These are phyloP conservation scores for Claviceps purpurea DNA, from an alignment of 2,329 filamentous ascomycete species.

Conservation along the genomic window DNA sequence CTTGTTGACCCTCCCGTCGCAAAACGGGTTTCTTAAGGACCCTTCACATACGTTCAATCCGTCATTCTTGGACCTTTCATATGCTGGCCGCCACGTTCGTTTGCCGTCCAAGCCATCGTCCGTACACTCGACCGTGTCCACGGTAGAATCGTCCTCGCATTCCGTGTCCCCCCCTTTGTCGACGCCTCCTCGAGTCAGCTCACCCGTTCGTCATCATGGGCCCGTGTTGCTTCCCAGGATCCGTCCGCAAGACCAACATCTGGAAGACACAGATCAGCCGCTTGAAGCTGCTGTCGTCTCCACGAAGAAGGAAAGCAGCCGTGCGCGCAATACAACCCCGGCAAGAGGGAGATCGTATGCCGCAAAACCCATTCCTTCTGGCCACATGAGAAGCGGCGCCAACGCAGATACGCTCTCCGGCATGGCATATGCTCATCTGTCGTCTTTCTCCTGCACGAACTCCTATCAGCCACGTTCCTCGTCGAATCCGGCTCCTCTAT, in stretches of 20 bases:
- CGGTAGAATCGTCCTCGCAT: slow-evolving; percentile 40
- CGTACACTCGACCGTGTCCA: slow-evolving; percentile 47
- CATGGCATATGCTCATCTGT: slow-evolving; percentile 22
- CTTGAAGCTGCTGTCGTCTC: slow-evolving; percentile 4
- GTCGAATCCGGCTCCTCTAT: slow-evolving; percentile 32
- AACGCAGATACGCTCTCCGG: slow-evolving; percentile 42
- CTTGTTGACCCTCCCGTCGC: slow-evolving; percentile 13
- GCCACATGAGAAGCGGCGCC: slow-evolving; percentile 45
- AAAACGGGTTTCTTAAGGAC: slow-evolving; percentile 11
- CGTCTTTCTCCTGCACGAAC: slow-evolving; percentile 20
- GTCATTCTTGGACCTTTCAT: slow-evolving; percentile 42
- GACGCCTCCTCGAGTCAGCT: slow-evolving; percentile 51
- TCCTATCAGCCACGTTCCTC: slow-evolving; percentile 11
- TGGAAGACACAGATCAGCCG: slow-evolving; percentile 29
- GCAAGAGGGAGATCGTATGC: slow-evolving; percentile 4
- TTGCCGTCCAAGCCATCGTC: slow-evolving; percentile 54
- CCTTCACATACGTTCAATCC: slow-evolving; percentile 39
- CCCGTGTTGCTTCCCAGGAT: slow-evolving; percentile 76
- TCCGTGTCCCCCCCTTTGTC: slow-evolving; percentile 55
- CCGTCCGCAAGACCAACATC: slow-evolving; percentile 67
- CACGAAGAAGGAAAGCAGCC: background rate
- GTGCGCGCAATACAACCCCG: slow-evolving; percentile 12
- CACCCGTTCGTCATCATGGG: slow-evolving; percentile 65
- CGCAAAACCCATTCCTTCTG: slow-evolving; percentile 23
- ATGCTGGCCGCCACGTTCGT: slow-evolving; percentile 42